Percentiles rank a stretch among this genome's conserved stretches.
These are phyloP conservation scores for Meyerozyma smithsonii DNA, from an alignment of 1,139 yeast genomes.

Conservation along the genomic window DNA sequence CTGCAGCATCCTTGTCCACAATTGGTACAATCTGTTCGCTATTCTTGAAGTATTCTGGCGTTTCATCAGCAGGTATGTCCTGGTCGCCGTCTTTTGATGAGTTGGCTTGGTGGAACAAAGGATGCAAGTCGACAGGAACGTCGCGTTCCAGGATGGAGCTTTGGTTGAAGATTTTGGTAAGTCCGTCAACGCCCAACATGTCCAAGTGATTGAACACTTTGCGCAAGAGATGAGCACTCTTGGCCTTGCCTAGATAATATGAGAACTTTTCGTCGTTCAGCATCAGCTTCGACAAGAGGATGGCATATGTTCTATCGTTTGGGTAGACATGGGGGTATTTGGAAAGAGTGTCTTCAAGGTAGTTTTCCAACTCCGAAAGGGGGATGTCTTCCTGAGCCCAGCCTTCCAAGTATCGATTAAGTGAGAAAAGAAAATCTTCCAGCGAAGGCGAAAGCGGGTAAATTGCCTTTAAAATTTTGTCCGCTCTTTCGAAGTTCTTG, in stretches of 20 bases:
- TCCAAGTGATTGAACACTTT: slow-evolving; percentile 63
- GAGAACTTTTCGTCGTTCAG: slow-evolving; percentile 23
- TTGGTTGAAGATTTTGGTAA: slow-evolving; percentile 35
- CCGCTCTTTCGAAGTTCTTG: slow-evolving; percentile 68
- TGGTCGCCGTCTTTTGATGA: slow-evolving; percentile 14
- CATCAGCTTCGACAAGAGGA: slow-evolving; percentile 20
- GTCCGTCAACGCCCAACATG: slow-evolving; percentile 61
- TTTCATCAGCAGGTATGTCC: slow-evolving; percentile 10
- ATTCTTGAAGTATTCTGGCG: slow-evolving; percentile 26
- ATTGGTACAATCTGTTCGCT: slow-evolving; percentile 24
- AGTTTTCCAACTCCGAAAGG: slow-evolving; percentile 21
- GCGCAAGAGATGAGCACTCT: slow-evolving; percentile 10
- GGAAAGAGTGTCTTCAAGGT: slow-evolving; percentile 22
- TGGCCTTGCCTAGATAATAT: slow-evolving; percentile 22
- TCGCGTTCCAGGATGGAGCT: slow-evolving; percentile 21
- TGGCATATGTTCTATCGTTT: slow-evolving; percentile 46
- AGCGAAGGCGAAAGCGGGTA: slow-evolving; percentile 37
- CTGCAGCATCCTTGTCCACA: slow-evolving; percentile 50
- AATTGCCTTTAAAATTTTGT: slow-evolving; percentile 55
- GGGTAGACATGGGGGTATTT: slow-evolving; percentile 25
- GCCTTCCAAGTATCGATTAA: slow-evolving; percentile 36
- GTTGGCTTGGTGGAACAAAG: slow-evolving; percentile 21
- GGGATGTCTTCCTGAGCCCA: slow-evolving; percentile 28
- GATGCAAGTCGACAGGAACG: slow-evolving; percentile 32
- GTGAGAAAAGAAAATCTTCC: slow-evolving; percentile 28